These are phyloP conservation scores for Amniculicola lignicola DNA, from an alignment of 495 filamentous ascomycete genomes.

Conservation along the genomic window DNA sequence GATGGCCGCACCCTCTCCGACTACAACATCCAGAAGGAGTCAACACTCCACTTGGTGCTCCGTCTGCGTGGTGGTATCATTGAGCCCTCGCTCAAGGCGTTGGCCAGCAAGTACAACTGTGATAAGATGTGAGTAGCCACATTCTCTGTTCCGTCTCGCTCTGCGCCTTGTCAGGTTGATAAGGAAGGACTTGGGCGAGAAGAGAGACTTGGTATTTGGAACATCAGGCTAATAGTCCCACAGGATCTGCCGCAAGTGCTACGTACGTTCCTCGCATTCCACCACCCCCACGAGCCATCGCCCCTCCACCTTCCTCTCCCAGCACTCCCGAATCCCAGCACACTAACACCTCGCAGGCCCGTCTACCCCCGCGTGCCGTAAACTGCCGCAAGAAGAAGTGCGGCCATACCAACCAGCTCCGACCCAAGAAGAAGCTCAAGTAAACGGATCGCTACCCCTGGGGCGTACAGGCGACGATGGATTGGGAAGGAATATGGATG, in stretches of 20 bases:
- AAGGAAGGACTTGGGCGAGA: no score
- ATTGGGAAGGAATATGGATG: not conserved
- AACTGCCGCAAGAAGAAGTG: conserved; percentile 89
- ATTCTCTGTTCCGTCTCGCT: not conserved
- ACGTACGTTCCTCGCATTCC: no score
- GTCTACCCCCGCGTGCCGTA: no score
- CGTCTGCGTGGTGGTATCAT: conserved; percentile 99
- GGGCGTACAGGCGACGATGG: conserved; percentile 6
- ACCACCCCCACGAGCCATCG: no score
- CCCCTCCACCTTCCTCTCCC: not conserved
- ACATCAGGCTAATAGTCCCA: conserved; percentile 6
- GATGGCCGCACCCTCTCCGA: conserved; percentile 97
- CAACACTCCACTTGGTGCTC: conserved; percentile 97
- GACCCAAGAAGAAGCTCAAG: conserved; percentile 99
- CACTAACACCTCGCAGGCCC: conserved; percentile 11
- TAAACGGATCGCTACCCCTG: conserved; percentile 55
- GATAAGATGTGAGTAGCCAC: conserved; percentile 67
- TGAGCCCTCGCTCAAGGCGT: conserved; percentile 96
- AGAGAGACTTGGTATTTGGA: no score
- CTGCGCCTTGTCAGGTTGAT: no score
- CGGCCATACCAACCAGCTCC: conserved; percentile 98
- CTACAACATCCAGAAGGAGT: conserved; percentile 99
- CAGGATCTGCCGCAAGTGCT: conserved; percentile 98
- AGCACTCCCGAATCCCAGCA: not conserved
- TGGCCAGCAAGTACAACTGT: conserved; percentile 99